Base-by-base conservation (phyloP, 768 basidiomycete species). In the Melanogaster broomeanus region DNA sequence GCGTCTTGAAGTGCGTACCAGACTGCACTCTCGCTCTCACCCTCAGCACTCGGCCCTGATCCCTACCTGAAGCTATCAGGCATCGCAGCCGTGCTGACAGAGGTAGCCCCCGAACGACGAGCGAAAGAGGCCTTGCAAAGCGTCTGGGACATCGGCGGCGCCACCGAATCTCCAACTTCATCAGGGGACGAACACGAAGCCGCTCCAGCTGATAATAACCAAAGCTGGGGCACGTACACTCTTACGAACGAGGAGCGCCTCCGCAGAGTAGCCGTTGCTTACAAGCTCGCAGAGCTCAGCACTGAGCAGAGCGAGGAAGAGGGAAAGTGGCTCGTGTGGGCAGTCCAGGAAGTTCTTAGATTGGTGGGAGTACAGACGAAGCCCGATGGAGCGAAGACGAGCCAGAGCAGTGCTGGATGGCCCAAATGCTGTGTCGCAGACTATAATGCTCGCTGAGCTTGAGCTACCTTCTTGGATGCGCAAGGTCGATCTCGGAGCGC, bases 41-140 rank as follows among this genome's bases (percentile, higher is more conserved):
- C 68, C 21, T 63, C 67, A 1, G 56, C 41, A 18, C 67, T 79
- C 44, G 57, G 67, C 0, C 52, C 74, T 3, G 72, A 79, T 18
- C 82, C 86, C 0, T 77, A 84, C 49, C 76, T 88, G 49, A 90
- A 88, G 64, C 70, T 80, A 0, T 81, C 85, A 0, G 88, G 88
- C 3, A 80, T 90, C 12, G 87, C 80, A 2, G 77, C 85, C 24
- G 70, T 77, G 3, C 72, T 88, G 41, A 83, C 80, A 2, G 81
- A 80, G 44, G 76, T 85, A 0, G 64, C 74, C 15, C 64, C 63
- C 3, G 56, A 53, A 30, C 58, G 43, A 50, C 63, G 44, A 51
- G 72, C 62, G 49, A 68, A 49, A 52, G 66, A 55, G 3, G 56
- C 53, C 3, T 39, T 74, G 28, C 59, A 38, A 24, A 54, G 47